Evolutionary conservation across 441 rosid species (phyloP), one percentile per base, ranked within the genome.

Genomic region (Codiaeum variegatum): DNA sequence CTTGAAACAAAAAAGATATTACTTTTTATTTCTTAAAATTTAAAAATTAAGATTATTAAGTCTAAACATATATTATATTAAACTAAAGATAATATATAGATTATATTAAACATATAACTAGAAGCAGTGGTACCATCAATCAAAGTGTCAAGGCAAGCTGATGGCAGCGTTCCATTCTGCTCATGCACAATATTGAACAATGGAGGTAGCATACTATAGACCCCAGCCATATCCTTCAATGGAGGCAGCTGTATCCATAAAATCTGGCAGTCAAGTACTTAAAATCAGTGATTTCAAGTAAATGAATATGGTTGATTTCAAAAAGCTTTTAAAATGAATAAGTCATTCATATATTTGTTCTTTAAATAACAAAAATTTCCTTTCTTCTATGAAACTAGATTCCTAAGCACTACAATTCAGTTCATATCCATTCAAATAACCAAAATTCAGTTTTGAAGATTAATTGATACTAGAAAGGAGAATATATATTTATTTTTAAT

Each of bases 141-240:
- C 62, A 73, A 44, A 12, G 51, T 70, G 62, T 61, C 81, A 0
- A 77, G 62, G 81, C 83, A 80, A 24, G 78, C 26, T 4, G 83
- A 78, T 24, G 83, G 83, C 47, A 67, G 16, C 78, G 71, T 80
- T 54, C 83, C 81, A 3, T 78, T 80, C 36, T 77, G 78, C 63
- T 80, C 80, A 29, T 80, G 64, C 11, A 80, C 78, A 13, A 78
- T 80, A 55, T 73, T 62, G n/a, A 80, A 26, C 69, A 77, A 65
- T 0, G 81, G 84, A 15, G 81, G 77, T 61, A 75, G 19, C 79
- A 72, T 75, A 6, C 29, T 38, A 42, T 72, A 77, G 13, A 81
- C 67, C n/a, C 73, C 75, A 15, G 79, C 84, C 3, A 81, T 4
- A 38, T 77, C 74, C 44, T 63, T 77, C 70, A 75, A 46, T 2